Evolutionary conservation across 1,284 basidiomycete species (phyloP), one percentile per base, ranked within the genome.

Genomic region (Kalmanozyma brasiliensis): DNA sequence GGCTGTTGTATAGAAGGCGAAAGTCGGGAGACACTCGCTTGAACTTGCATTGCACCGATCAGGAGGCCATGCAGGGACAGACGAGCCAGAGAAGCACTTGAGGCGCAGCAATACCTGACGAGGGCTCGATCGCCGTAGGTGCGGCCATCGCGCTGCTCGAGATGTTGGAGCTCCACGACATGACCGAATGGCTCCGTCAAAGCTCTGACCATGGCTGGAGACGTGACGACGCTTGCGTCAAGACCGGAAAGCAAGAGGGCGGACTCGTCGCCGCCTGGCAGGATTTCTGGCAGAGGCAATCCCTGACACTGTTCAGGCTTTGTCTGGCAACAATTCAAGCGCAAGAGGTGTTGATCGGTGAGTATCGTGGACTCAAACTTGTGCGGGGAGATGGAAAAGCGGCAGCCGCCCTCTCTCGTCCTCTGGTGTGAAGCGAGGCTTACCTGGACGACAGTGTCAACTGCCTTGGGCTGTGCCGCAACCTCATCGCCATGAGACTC

Each of bases 141-240:
- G 6, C 16, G 4, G 2, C 26, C 10, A 4, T 45, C 30, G 11
- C 6, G 23, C 23, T 19, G 9, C 11, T 35, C 20, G 4, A 17
- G 22, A 14, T 41, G 23, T 14, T 9, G 33, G 13, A 52, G 46
- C 14, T 52, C 41, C 10, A 38, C 38, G 8, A 65, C 29, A 7
- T 59, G 42, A 22, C 62, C 62, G 30, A 65, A 65, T 7, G 62
- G 62, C 42, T 65, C 62, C 8, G 42, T 57, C 48, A 65, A 51
- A 17, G 62, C 62, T 29, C 56, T 42, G 8, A 65, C 30, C 51
- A 59, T 58, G 9, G 43, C 34, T 1, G 51, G n/a, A 8, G 55
- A 59, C 4, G 62, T 40, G 6, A 59, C 17, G 11, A 65, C 56
- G n/a, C 16, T 41, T 6, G 55, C 23, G 34, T 65, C 56, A 16